Evolutionary conservation across 2,329 filamentous ascomycete genomes (phyloP), one percentile per base, ranked within the genome.

Genomic region (Cladophialophora exuberans): DNA sequence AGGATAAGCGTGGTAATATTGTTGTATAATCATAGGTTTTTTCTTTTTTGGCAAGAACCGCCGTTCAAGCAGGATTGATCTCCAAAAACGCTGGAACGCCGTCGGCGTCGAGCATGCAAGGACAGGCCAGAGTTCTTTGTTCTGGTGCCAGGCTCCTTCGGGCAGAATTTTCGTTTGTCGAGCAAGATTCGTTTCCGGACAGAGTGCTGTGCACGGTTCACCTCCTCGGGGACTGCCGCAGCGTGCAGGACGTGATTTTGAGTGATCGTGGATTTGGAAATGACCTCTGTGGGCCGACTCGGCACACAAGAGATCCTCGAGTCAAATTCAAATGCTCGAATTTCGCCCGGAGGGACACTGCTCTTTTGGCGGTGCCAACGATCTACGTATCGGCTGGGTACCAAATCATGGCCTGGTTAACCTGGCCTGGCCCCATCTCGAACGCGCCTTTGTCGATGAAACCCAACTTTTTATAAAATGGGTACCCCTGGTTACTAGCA

Each of bases 381-480:
- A 35, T 35, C 39, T 20, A 13, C 23, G 9, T 22, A 13, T 42
- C 18, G 11, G 23, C 6, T 10, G 60, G 57, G 20, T 60, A 52
- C 57, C 57, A 58, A 20, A 43, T 47, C 59, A 62, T 59, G 20
- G 53, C 59, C 13, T 49, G 23, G 42, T 36, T 17, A 17, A 38
- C 6, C n/a, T 52, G 30, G 20, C 28, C 36, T 13, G 26, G 30
- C n/a, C 26, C 45, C 28, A 51, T 49, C 9, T 62, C 42, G 23
- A 56, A 38, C 22, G 33, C 43, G 6, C 56, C 56, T n/a, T 59
- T 13, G 23, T 68, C 67, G 13, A 48, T 23, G 33, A 69, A 70
- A 2, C 67, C 69, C 56, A 63, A 60, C 42, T 65, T 66, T 28
- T 43, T 49, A 44, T 71, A 71, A 6, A 70, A 43, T 6, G 47